Evolutionary conservation across 2,329 filamentous ascomycete genomes (phyloP).

Genomic region (Curvularia sp.): DNA sequence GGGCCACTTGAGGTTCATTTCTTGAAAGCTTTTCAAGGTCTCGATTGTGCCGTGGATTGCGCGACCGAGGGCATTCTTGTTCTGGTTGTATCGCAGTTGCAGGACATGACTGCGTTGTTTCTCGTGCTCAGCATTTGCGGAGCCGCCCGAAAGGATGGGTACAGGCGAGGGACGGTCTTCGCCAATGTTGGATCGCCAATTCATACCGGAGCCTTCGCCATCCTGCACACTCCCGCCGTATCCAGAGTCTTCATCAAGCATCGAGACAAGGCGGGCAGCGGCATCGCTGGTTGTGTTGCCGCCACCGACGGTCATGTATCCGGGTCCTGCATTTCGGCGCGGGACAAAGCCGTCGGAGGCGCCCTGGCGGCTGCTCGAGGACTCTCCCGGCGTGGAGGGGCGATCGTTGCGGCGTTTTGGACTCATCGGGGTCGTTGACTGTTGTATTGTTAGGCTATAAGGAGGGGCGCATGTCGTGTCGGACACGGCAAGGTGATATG

Average conservation of each 20-base stretch:
- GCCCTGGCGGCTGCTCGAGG: conserved; percentile 37
- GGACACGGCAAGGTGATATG: conserved; percentile 10
- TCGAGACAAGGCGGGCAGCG: conserved; percentile 78
- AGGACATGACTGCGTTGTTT: conserved; percentile 79
- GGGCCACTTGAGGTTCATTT: conserved; percentile 91
- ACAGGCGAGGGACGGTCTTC: conserved; percentile 65
- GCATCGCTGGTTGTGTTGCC: conserved; percentile 78
- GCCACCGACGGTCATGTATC: conserved; percentile 87
- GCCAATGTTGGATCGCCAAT: conserved; percentile 63
- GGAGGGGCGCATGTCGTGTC: conserved; percentile 42
- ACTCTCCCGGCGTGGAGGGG: conserved; percentile 34
- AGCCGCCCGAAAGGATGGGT: conserved; percentile 57
- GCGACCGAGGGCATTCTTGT: conserved; percentile 83
- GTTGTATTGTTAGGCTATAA: conserved; percentile 24
- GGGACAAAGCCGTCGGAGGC: conserved; percentile 35
- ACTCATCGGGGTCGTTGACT: conserved; percentile 36
- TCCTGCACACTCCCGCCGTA: conserved; percentile 80
- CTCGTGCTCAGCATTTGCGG: conserved; percentile 65
- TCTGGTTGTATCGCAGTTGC: conserved; percentile 94
- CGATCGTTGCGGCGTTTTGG: conserved; percentile 33
- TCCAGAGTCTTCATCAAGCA: conserved; percentile 87
- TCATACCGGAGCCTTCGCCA: conserved; percentile 63
- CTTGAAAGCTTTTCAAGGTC: conserved; percentile 79
- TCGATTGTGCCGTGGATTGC: conserved; percentile 89
- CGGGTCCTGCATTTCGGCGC: conserved; percentile 55